These are phyloP conservation scores for Pythium vanterpoolii DNA, from an alignment of 352 stramenopile species.

Conservation along the genomic window DNA sequence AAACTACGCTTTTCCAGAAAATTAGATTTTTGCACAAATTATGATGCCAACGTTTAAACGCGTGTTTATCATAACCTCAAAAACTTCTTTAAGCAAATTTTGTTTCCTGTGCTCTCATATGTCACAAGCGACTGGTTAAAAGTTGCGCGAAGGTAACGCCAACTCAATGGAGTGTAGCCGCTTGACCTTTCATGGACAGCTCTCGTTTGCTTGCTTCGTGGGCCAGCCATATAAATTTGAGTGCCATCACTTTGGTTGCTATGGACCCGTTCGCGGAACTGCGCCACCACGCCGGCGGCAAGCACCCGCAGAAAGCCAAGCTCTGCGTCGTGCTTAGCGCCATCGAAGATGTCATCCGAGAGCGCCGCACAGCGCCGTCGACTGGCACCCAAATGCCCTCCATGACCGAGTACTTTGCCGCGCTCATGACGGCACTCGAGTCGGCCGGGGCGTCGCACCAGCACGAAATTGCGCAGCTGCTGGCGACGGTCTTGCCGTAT, in stretches of 20 bases:
- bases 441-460: constrained; percentile 65
- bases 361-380: constrained; percentile 36
- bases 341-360: constrained; percentile 82
- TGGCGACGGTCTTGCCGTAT: constrained; percentile 70
- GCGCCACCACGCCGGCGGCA: constrained; percentile 69
- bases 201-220: too few species aligned
- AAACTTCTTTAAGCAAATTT: too few species aligned
- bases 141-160: constrained; percentile 37
- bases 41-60: too few species aligned
- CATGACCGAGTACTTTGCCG: constrained; percentile 85
- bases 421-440: constrained; percentile 85
- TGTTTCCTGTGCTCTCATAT: background rate
- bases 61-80: too few species aligned
- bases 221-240: constrained; percentile 24
- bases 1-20: too few species aligned
- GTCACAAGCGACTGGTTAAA: background rate
- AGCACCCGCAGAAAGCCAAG: constrained; percentile 80
- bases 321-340: constrained; percentile 82
- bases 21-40: too few species aligned
- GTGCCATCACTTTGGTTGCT: background rate
- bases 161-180: constrained; percentile 29
- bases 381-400: constrained; percentile 27
- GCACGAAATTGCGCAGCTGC: constrained; percentile 72
- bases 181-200: constrained; percentile 31
- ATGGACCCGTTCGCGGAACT: constrained; percentile 83